These are phyloP conservation scores for Lenzites betulinus DNA, from an alignment of 768 basidiomycete species.

Conservation along the genomic window DNA sequence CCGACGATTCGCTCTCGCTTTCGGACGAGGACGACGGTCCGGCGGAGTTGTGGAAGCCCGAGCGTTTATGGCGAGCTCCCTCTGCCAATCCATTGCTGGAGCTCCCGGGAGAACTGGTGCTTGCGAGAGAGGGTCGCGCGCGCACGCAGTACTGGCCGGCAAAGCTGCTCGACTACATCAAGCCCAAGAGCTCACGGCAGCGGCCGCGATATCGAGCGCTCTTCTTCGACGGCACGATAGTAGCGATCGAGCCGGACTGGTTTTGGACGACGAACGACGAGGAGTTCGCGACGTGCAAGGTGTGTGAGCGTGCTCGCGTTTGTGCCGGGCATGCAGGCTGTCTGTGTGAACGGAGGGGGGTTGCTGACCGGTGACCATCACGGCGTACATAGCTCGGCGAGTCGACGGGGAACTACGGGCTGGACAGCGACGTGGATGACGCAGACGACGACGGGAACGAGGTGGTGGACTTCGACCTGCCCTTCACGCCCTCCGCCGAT, in stretches of 20 bases:
- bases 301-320: constrained; percentile 26
- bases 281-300: constrained; percentile 65
- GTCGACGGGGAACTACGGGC: constrained; percentile 50
- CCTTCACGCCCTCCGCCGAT: constrained; percentile 24
- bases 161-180: constrained; percentile 52
- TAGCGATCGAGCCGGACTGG: constrained; percentile 46
- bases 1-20: background rate
- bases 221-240: constrained; percentile 57
- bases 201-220: constrained; percentile 53
- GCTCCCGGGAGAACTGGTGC: constrained; percentile 69
- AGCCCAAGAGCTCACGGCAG: constrained; percentile 40
- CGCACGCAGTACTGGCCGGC: constrained; percentile 66
- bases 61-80: constrained; percentile 41
- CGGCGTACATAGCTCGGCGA: constrained; percentile 52
- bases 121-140: constrained; percentile 47
- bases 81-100: constrained; percentile 49
- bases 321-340: background rate
- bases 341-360: background rate
- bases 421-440: constrained; percentile 33
- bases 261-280: constrained; percentile 62
- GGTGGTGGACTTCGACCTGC: constrained; percentile 6
- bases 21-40: background rate
- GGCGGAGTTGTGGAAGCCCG: background rate
- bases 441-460: constrained; percentile 16
- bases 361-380: background rate